Evolutionary conservation across 2,329 filamentous ascomycete species (phyloP), one percentile per base, ranked within the genome.

Genomic region (Emmonsiellopsis sp.): DNA sequence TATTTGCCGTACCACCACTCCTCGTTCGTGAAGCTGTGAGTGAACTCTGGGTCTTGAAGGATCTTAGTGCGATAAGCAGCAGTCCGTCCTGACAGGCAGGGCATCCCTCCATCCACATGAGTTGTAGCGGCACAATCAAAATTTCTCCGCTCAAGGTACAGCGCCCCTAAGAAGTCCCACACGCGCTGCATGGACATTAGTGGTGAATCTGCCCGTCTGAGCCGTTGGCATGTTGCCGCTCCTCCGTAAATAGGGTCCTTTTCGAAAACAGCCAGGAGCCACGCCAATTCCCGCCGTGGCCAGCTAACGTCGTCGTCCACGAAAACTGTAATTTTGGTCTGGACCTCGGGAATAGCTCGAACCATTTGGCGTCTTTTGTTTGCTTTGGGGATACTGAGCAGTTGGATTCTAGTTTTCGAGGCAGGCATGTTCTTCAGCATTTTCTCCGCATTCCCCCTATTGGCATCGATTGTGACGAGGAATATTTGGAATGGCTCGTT

Each of bases 101-200:
- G 94, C n/a, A 94, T 86, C 41, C 92, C 92, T 55, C 92, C 92
- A 67, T 97, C 92, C 50, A 96, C 86, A 73, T 92, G 88, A 69
- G 94, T 92, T 52, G 91, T 96, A 34, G 92, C 91, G 47, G 91
- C 94, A 67, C 94, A 95, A 71, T 97, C 92, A 68, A 96, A 97
- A 72, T 96, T 97, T 57, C 92, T 85, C 55, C 92, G 83, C 70
- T 95, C 88, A 58, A 97, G 86, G 70, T 97, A 97, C 50, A 91
- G 84, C 20, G 90, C 88, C 5, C 91, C 91, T 16, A 97, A 79
- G 78, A 92, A 96, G 66, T 91, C 91, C 83, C 85, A 96, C 59
- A 88, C 75, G 50, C 80, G 80, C 42, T 81, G 80, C 48, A 53
- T 56, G 30, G 76, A 75, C 65, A 82, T 73, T 41, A 81, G 81